Evolutionary conservation across 768 basidiomycete species (phyloP).

Genomic region (Tricholoma hemisulphureum): DNA sequence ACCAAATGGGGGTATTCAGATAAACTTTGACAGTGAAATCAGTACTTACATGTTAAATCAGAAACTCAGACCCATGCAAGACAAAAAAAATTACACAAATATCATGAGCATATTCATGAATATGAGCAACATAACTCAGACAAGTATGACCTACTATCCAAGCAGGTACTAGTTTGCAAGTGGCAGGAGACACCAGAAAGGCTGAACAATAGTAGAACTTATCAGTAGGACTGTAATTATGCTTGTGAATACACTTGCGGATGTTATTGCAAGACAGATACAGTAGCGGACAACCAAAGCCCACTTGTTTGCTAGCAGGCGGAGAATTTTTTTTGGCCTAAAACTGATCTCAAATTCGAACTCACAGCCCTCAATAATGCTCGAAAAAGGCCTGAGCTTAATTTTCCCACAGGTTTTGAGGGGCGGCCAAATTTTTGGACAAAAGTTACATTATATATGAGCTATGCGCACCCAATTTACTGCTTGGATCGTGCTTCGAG

Average conservation of each 20-base stretch:
- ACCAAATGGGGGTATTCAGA: background rate
- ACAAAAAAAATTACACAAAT: background rate
- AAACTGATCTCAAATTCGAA: too few relatives aligned
- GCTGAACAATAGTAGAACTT: background rate
- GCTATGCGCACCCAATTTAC: too few relatives aligned
- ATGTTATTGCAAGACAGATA: background rate
- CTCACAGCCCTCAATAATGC: too few relatives aligned
- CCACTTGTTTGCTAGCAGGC: too few relatives aligned
- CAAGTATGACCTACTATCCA: background rate
- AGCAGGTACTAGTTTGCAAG: background rate
- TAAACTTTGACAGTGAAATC: background rate
- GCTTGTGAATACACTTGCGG: background rate
- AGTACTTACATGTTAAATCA: background rate
- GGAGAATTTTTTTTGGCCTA: too few relatives aligned
- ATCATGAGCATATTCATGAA: background rate
- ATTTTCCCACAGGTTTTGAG: too few relatives aligned
- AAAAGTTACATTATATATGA: too few relatives aligned
- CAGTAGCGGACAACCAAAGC: too few relatives aligned
- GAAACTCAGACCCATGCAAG: background rate
- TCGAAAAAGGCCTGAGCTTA: too few relatives aligned
- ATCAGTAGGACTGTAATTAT: background rate
- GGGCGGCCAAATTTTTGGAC: too few relatives aligned
- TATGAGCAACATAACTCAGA: background rate
- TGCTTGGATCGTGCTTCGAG: too few relatives aligned
- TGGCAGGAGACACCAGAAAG: background rate